These are phyloP conservation scores for Cordyceps cicadae DNA, from an alignment of 2,329 filamentous ascomycete species.

Conservation along the genomic window DNA sequence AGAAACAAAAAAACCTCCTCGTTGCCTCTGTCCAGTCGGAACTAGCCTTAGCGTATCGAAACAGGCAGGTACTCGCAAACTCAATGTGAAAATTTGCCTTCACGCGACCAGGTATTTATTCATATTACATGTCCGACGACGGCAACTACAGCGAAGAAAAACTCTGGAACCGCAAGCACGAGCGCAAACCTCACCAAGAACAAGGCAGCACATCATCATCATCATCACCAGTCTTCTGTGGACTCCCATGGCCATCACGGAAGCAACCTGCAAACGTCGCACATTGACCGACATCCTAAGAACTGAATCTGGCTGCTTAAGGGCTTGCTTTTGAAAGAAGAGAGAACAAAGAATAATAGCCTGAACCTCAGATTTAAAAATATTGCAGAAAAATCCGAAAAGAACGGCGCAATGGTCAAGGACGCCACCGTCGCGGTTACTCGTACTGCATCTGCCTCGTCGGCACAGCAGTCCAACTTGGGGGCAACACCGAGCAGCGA, in stretches of 20 bases:
- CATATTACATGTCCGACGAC: not conserved
- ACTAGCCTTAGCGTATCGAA: not conserved
- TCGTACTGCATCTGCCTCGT: not conserved
- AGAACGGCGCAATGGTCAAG: not conserved
- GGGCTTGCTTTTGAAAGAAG: no score
- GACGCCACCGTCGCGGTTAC: not conserved
- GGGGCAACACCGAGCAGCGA: not conserved
- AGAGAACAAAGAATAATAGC: no score
- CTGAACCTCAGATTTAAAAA: not conserved
- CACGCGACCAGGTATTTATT: no score
- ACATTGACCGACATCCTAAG: not conserved
- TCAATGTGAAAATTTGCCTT: no score
- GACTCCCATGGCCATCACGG: not conserved
- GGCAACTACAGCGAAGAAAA: not conserved
- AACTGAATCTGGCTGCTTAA: not conserved
- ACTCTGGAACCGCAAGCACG: not conserved
- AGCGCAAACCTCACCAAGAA: not conserved
- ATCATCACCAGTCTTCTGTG: not conserved
- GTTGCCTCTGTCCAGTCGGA: not conserved
- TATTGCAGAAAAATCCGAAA: not conserved
- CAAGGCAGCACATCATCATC: not conserved
- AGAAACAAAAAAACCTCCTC: not conserved
- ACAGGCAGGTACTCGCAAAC: not conserved
- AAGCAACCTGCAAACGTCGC: not conserved
- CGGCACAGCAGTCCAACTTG: not conserved